Conservation (phyloP, 2,329 filamentous ascomycete genomes). For the Massarina eburnea region DNA sequence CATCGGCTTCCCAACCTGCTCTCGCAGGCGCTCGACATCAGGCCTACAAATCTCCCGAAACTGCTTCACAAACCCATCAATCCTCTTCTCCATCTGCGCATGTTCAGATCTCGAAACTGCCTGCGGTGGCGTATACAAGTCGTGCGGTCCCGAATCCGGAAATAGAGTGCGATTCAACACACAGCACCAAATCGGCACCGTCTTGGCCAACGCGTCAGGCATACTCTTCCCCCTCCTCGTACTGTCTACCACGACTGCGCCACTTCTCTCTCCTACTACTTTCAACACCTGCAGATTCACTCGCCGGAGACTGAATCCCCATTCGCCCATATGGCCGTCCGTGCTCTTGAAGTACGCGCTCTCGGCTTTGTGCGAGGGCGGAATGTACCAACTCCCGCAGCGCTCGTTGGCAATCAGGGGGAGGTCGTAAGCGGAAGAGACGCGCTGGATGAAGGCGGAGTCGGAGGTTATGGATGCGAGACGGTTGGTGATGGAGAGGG, state of each 20-base stretch:
- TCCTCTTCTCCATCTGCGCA: slow-evolving; percentile 69
- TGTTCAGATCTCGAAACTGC: slow-evolving; percentile 75
- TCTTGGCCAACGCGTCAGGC: slow-evolving; percentile 93
- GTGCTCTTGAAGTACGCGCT: slow-evolving; percentile 98
- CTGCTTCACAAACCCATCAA: slow-evolving; percentile 59
- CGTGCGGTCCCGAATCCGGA: slow-evolving; percentile 55
- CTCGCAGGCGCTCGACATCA: slow-evolving; percentile 57
- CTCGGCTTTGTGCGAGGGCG: slow-evolving; percentile 62
- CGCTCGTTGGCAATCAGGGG: slow-evolving; percentile 90
- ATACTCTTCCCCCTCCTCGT: slow-evolving; percentile 91
- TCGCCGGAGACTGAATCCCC: slow-evolving; percentile 83
- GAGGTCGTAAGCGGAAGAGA: slow-evolving; percentile 59
- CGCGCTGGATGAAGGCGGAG: slow-evolving; percentile 69
- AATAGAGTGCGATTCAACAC: slow-evolving; percentile 82
- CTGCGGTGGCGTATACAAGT: slow-evolving; percentile 70
- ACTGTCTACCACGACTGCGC: slow-evolving; percentile 86
- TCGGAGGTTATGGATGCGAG: slow-evolving; percentile 77
- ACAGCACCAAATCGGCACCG: slow-evolving; percentile 88
- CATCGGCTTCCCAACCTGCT: slow-evolving; percentile 69
- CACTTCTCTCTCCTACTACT: slow-evolving; percentile 55
- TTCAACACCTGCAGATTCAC: slow-evolving; percentile 81
- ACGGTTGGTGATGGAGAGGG: slow-evolving; percentile 78
- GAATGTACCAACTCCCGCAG: slow-evolving; percentile 94
- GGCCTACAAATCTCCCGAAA: slow-evolving; percentile 61
- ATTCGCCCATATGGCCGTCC: slow-evolving; percentile 87